Evolutionary conservation across 805 yeast genomes (phyloP).

Genomic region (Kluyveromyces wickerhamii): DNA sequence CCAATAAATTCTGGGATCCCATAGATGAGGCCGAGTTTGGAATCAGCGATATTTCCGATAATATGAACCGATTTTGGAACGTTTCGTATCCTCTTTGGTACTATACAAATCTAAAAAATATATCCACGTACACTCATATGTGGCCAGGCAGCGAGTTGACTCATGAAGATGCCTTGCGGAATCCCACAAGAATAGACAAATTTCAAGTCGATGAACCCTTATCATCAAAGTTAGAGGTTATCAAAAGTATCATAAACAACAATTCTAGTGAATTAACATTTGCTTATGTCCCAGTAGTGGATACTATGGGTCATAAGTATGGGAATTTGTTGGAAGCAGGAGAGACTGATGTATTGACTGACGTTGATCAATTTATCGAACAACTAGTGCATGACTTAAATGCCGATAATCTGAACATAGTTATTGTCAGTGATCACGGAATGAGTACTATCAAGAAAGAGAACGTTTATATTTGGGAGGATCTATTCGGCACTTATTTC

Average conservation of each 20-base stretch:
- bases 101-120: slow-evolving; percentile 41
- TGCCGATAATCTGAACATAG: slow-evolving; percentile 57
- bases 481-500: slow-evolving; percentile 43
- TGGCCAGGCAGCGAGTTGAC: slow-evolving; percentile 90
- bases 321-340: slow-evolving; percentile 62
- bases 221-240: slow-evolving; percentile 53
- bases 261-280: slow-evolving; percentile 68
- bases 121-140: slow-evolving; percentile 58
- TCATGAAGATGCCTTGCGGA: slow-evolving; percentile 16
- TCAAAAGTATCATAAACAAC: slow-evolving; percentile 41
- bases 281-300: slow-evolving; percentile 72
- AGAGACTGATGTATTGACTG: slow-evolving; percentile 25
- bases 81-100: slow-evolving; percentile 77
- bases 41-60: background rate
- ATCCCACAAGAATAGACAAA: slow-evolving; percentile 47
- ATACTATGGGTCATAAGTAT: slow-evolving; percentile 62
- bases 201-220: slow-evolving; percentile 60
- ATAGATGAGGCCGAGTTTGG: slow-evolving; percentile 43
- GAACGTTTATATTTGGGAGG: slow-evolving; percentile 60
- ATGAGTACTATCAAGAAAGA: slow-evolving; percentile 66
- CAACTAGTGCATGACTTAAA: slow-evolving; percentile 40
- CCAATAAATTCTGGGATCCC: slow-evolving; percentile 40
- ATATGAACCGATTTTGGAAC: slow-evolving; percentile 14
- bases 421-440: slow-evolving; percentile 86
- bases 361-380: slow-evolving; percentile 61